phyloP scores from a whole-genome alignment of 805 yeast genomes.

The Dipodascus geniculatus region DNA sequence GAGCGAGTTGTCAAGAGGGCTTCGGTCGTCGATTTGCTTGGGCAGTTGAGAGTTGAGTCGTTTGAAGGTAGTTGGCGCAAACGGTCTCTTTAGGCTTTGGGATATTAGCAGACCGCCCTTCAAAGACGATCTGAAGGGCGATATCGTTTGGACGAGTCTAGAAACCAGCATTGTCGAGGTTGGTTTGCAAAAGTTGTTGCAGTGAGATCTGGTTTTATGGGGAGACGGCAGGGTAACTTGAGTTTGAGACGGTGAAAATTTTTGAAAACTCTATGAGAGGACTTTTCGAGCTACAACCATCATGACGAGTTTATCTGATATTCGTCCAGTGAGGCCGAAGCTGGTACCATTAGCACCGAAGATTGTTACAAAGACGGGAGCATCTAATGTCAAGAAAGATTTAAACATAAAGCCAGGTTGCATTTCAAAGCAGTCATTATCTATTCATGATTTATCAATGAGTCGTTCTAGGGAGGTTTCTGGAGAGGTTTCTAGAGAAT shows the following conservation, averaged over 20 bases:
- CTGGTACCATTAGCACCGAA: too few relatives aligned
- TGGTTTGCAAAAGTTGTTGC: not conserved
- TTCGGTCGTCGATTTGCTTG: not conserved
- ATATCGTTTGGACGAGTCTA: not conserved
- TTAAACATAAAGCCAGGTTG: too few relatives aligned
- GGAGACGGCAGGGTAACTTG: not conserved
- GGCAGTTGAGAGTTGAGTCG: constrained; percentile 2
- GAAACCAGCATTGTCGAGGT: not conserved
- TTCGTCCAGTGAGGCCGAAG: too few relatives aligned
- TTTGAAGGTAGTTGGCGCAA: not conserved
- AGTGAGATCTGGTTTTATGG: not conserved
- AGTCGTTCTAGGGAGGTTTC: too few relatives aligned
- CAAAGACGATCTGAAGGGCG: not conserved
- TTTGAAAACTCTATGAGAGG: not conserved
- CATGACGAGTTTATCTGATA: too few relatives aligned
- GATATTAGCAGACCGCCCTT: not conserved
- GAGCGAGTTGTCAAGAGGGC: not conserved
- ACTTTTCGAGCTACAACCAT: too few relatives aligned
- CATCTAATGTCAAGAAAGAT: too few relatives aligned
- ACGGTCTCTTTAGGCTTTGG: not conserved
- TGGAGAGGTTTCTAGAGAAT: too few relatives aligned
- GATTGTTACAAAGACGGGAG: too few relatives aligned
- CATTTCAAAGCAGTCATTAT: too few relatives aligned
- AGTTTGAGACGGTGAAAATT: not conserved
- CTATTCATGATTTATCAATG: too few relatives aligned